Evolutionary conservation across 1,284 basidiomycete species (phyloP).

Genomic region (Hemileia vastatrix): DNA sequence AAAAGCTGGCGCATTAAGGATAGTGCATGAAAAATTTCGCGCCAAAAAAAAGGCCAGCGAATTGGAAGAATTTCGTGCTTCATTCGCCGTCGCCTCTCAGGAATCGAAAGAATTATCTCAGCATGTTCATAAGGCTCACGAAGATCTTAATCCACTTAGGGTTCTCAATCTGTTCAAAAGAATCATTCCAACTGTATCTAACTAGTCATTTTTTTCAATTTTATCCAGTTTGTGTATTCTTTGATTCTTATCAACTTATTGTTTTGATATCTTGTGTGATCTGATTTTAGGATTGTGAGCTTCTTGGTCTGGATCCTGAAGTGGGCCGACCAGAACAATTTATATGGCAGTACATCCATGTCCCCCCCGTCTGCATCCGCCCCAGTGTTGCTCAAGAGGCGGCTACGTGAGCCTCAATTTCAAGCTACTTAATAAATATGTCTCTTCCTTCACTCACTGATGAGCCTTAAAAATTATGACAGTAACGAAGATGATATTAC

Average conservation of each 20-base stretch:
- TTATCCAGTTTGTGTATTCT: not conserved
- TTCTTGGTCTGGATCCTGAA: conserved; percentile 79
- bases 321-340: conserved; percentile 93
- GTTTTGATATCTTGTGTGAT: not conserved
- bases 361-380: conserved; percentile 93
- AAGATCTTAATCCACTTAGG: conserved; percentile 90
- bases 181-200: conserved; percentile 60
- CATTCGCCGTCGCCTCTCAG: conserved; percentile 71
- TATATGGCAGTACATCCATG: conserved; percentile 98
- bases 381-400: conserved; percentile 96
- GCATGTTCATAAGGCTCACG: conserved; percentile 80
- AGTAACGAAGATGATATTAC: conserved; percentile 94
- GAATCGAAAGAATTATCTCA: conserved; percentile 76
- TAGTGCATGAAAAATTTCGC: conserved; percentile 94
- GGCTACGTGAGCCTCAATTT: conserved; percentile 49
- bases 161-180: conserved; percentile 85
- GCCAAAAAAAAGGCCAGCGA: conserved; percentile 87
- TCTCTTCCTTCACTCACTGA: not conserved
- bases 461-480: not conserved
- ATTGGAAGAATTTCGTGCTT: conserved; percentile 67
- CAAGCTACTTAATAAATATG: not conserved
- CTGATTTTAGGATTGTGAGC: conserved; percentile 70
- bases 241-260: not conserved
- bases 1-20: conserved; percentile 87
- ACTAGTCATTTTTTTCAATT: conserved; percentile 2